Evolutionary conservation across 2,329 filamentous ascomycete species (phyloP).

Genomic region (Herpomyces periplanetae): DNA sequence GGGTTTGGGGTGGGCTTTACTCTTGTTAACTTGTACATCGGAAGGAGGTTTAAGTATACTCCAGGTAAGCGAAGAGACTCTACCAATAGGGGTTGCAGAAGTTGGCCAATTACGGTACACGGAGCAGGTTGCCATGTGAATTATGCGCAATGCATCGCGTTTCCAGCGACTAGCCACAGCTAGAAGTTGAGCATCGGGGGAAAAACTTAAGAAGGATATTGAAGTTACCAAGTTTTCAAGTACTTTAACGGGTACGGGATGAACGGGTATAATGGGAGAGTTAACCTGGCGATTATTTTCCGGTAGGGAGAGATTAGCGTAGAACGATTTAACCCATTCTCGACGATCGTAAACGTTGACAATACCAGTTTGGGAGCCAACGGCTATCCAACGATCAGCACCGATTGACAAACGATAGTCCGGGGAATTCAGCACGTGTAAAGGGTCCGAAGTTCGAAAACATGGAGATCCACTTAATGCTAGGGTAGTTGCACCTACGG

Average conservation of each 20-base stretch:
- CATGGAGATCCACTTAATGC: conserved; percentile 40
- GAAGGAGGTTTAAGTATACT: neutral
- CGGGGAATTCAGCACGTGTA: conserved; percentile 7
- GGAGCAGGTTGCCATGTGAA: conserved; percentile 63
- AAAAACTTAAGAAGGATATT: conserved; percentile 38
- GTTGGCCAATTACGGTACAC: conserved; percentile 96
- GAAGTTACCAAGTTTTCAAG: conserved; percentile 65
- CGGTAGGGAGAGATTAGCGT: conserved; percentile 3
- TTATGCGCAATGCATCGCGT: conserved; percentile 47
- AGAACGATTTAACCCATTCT: conserved; percentile 12
- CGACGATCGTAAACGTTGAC: conserved; percentile 70
- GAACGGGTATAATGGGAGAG: conserved; percentile 15
- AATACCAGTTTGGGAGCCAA: conserved; percentile 54
- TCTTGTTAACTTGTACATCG: conserved; percentile 7
- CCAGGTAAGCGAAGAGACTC: conserved; percentile 34
- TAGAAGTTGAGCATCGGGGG: conserved; percentile 55
- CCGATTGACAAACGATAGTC: conserved; percentile 21
- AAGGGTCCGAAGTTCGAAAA: too few relatives aligned
- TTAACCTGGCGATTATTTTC: conserved; percentile 6
- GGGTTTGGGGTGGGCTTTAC: conserved; percentile 20
- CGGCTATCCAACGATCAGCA: conserved; percentile 49
- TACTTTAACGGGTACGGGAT: conserved; percentile 27
- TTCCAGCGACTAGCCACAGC: conserved; percentile 57
- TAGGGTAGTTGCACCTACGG: conserved; percentile 44
- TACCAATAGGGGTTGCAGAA: conserved; percentile 44